Conservation (phyloP, 768 basidiomycete species). For the Collybia mongolica region DNA sequence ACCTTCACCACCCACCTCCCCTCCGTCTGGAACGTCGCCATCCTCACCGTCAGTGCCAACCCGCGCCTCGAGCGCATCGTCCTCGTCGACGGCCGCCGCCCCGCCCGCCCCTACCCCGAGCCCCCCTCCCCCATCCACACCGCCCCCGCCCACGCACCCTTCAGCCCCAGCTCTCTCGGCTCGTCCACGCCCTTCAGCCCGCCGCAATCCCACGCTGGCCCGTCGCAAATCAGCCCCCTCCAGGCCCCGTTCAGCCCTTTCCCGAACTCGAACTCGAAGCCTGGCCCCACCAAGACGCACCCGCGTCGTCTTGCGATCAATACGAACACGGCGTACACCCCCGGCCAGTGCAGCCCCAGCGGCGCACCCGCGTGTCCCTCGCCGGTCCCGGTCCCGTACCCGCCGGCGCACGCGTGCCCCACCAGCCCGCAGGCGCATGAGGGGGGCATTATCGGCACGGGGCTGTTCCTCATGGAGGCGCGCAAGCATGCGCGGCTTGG, state of each 20-base stretch:
- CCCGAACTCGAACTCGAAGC: no score
- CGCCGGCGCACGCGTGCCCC: no score
- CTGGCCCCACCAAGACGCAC: no score
- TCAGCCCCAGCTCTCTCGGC: not conserved
- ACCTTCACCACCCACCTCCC: slow-evolving; percentile 54
- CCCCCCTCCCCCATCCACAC: slow-evolving; percentile 15
- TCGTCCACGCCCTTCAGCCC: not conserved
- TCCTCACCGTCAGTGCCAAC: slow-evolving; percentile 50
- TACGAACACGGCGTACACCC: not conserved
- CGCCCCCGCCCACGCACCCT: not conserved
- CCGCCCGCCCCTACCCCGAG: slow-evolving; percentile 12
- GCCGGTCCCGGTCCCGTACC: no score
- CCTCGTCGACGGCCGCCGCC: slow-evolving; percentile 20
- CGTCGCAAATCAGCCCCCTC: not conserved
- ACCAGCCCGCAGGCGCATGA: no score
- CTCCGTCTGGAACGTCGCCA: slow-evolving; percentile 54
- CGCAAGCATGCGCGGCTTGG: slow-evolving; percentile 47
- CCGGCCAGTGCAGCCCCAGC: no score
- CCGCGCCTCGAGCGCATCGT: slow-evolving; percentile 46
- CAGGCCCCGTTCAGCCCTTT: not conserved
- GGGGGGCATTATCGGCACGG: slow-evolving; percentile 40
- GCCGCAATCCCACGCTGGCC: no score
- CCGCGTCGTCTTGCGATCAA: no score
- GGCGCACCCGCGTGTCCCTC: no score
- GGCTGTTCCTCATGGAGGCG: slow-evolving; percentile 59